These are phyloP conservation scores for Primulina huaijiensis DNA, from an alignment of 257 asterid genomes.

Conservation along the genomic window DNA sequence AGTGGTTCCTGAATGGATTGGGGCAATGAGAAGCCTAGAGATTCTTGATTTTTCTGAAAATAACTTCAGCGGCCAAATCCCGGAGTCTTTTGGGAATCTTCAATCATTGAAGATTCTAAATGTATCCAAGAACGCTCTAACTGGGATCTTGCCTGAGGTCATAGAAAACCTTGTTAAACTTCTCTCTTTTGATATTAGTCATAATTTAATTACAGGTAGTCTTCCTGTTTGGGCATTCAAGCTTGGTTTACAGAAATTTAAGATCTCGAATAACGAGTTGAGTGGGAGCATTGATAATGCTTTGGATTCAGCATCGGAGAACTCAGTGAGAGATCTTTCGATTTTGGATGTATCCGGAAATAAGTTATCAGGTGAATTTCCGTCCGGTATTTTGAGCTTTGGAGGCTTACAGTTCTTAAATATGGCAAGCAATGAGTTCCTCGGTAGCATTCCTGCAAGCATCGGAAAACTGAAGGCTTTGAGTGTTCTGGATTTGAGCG, in stretches of 20 bases:
- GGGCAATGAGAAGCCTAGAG: conserved; percentile 61
- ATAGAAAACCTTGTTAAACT: conserved; percentile 49
- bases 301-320: conserved; percentile 25
- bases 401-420: conserved; percentile 53
- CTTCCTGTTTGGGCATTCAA: conserved; percentile 67
- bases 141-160: conserved; percentile 64
- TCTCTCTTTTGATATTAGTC: conserved; percentile 47
- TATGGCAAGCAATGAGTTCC: conserved; percentile 53
- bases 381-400: conserved; percentile 49
- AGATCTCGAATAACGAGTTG: conserved; percentile 53
- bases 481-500: conserved; percentile 58
- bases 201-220: conserved; percentile 52
- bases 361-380: conserved; percentile 61
- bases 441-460: conserved; percentile 56
- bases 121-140: conserved; percentile 49
- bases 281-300: conserved; percentile 39
- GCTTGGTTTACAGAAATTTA: conserved; percentile 43
- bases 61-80: conserved; percentile 55
- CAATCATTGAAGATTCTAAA: conserved; percentile 49
- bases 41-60: conserved; percentile 62
- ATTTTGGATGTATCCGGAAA: conserved; percentile 69
- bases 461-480: conserved; percentile 47
- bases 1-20: conserved; percentile 77
- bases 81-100: conserved; percentile 50
- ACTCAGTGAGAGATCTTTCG: conserved; percentile 47